Base-by-base conservation (phyloP, 192 early-diverging fungal species). In the Coemansia sp. region DNA sequence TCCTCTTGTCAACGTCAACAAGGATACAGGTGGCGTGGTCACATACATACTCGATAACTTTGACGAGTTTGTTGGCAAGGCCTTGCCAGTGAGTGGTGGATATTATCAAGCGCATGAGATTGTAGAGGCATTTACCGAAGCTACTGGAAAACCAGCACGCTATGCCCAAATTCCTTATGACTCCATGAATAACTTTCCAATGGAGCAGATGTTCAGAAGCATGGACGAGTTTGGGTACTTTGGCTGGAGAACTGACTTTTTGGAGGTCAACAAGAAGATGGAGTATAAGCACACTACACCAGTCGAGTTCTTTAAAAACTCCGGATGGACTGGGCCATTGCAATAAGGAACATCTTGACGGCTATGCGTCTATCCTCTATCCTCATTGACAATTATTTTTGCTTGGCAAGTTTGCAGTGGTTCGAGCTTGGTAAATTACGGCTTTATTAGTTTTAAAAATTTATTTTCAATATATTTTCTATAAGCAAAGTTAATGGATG, bases 221-320 rank as follows among this genome's bases (percentile, higher is more conserved):
- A 11, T 68, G 12, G 68, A 72, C 21, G 78, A 75, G 48, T 75
- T 75, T 66, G 78, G 73, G 0, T 40, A 75, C 63, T 66, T 95
- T 95, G 40, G 41, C 67, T 56, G 39, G 65, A 69, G 32, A 32
- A 3, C 62, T 49, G 18, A 59, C 65, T 13, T 8, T 78, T 32
- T 32, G 36, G 77, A 70, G 51, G 68, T 48, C 48, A 71, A 73
- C 68, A 64, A 63, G n/a, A 21, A 62, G 56, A 70, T 70, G 16
- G 41, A 61, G 0, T 55, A 73, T 65, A 71, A 62, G 43, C 69
- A 73, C 41, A 63, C 65, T 10, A 70, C 76, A 10, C 76, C 65
- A 4, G 43, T 42, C 21, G 68, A 66, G 40, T 78, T 73, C 55
- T 78, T 71, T 71, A 73, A 73, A 64, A 65, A 67, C 65, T 45